These are phyloP conservation scores for Meripilus lineatus DNA, from an alignment of 1,284 basidiomycete genomes.

Conservation along the genomic window DNA sequence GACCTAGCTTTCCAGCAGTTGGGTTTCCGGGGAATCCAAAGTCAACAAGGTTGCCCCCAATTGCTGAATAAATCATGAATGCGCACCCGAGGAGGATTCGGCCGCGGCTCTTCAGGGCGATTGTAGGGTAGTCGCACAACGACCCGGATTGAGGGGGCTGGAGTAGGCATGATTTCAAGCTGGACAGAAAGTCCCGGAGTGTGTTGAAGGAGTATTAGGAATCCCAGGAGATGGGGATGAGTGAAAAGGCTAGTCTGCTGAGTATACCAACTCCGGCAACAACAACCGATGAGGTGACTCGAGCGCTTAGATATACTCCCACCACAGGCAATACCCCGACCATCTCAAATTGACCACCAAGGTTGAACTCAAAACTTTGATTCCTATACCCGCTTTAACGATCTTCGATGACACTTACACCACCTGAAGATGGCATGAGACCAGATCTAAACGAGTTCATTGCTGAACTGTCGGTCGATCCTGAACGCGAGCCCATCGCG, in stretches of 20 bases:
- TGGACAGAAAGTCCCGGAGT: no score
- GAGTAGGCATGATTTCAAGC: constrained; percentile 9
- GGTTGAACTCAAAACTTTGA: no score
- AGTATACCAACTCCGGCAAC: no score
- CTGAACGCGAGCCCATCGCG: constrained; percentile 52
- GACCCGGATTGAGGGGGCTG: constrained; percentile 48
- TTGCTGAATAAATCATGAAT: constrained; percentile 1
- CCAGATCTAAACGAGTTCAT: constrained; percentile 39
- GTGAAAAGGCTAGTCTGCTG: no score
- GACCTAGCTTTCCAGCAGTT: constrained; percentile 42
- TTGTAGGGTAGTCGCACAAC: constrained; percentile 73
- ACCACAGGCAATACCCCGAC: no score
- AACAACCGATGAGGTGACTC: no score
- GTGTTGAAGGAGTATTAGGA: no score
- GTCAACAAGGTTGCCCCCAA: constrained; percentile 3
- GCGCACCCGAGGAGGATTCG: constrained; percentile 64
- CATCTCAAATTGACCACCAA: no score
- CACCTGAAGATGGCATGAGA: neutral
- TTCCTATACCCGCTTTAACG: no score
- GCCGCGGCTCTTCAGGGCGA: constrained; percentile 59
- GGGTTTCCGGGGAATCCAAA: neutral
- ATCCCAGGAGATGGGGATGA: no score
- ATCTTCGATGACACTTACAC: no score
- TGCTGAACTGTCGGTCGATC: constrained; percentile 38
- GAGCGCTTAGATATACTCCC: no score